A percentile compares a stretch with the other conserved stretches of the same genome.
These are phyloP conservation scores for Exophiala phaeomuriformis DNA, from an alignment of 2,329 filamentous ascomycete species.

Conservation along the genomic window DNA sequence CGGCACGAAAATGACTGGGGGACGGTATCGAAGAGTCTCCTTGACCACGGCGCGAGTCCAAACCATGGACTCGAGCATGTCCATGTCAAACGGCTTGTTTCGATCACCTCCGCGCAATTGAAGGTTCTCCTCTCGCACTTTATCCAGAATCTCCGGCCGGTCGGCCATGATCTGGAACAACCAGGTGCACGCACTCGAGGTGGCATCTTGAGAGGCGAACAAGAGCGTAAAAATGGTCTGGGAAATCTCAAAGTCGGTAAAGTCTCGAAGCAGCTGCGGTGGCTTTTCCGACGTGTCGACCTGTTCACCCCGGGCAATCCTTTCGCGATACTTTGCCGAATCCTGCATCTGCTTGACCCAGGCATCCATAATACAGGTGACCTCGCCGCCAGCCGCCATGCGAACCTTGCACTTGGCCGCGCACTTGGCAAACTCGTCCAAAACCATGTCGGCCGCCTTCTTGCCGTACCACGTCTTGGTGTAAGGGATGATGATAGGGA, in stretches of 20 bases:
- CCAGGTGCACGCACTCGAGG: conserved; percentile 88
- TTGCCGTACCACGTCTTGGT: conserved; percentile 97
- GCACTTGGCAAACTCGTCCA: conserved; percentile 82
- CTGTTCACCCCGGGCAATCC: conserved; percentile 62
- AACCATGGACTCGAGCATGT: conserved; percentile 77
- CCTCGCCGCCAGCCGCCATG: conserved; percentile 78
- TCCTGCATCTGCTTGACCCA: conserved; percentile 88
- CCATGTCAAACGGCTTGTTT: conserved; percentile 64
- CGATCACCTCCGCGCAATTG: conserved; percentile 66
- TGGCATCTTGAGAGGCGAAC: conserved; percentile 95
- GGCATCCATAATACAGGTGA: conserved; percentile 89
- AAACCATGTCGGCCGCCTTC: conserved; percentile 86
- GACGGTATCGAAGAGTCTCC: conserved; percentile 85
- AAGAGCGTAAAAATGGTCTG: conserved; percentile 94
- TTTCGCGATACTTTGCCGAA: conserved; percentile 72
- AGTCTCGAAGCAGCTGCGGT: conserved; percentile 70
- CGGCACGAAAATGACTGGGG: conserved; percentile 94
- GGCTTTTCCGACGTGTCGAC: conserved; percentile 72
- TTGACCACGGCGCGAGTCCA: conserved; percentile 90
- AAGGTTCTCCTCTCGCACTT: conserved; percentile 85
- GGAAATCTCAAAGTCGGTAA: conserved; percentile 83
- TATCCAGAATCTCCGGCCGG: conserved; percentile 83
- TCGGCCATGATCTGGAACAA: conserved; percentile 91
- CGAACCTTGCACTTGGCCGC: conserved; percentile 87
- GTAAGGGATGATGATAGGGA: conserved; percentile 90